Evolutionary conservation across 495 filamentous ascomycete species (phyloP).

Genomic region (Penicillium soppii): DNA sequence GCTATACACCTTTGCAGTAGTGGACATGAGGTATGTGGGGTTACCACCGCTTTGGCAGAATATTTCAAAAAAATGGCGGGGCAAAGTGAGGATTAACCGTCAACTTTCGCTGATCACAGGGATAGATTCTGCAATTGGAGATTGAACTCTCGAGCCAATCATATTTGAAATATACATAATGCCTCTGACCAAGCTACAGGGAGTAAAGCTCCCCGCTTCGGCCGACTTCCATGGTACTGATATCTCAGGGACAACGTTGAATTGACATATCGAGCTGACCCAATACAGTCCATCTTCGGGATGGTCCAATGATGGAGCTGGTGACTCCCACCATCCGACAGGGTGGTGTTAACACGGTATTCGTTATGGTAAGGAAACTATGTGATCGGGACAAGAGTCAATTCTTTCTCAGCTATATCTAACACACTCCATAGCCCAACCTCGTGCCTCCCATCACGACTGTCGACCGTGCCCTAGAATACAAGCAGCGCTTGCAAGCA

Average conservation of each 20-base stretch:
- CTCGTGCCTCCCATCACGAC: conserved; percentile 74
- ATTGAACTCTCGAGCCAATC: neutral
- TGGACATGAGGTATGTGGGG: too few relatives aligned
- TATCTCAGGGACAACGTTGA: conserved; percentile 31
- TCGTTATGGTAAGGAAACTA: conserved; percentile 65
- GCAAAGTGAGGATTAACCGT: conserved; percentile 10
- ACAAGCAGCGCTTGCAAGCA: conserved; percentile 62
- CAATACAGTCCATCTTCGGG: conserved; percentile 62
- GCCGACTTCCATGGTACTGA: conserved; percentile 64
- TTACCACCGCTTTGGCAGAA: conserved; percentile 17
- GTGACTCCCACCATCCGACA: conserved; percentile 71
- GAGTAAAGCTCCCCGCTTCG: conserved; percentile 63
- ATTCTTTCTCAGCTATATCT: conserved; percentile 8
- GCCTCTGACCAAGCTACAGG: conserved; percentile 41
- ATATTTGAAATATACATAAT: conserved; percentile 16
- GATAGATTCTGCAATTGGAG: neutral
- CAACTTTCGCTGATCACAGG: neutral
- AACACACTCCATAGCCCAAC: conserved; percentile 51
- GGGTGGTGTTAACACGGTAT: conserved; percentile 77
- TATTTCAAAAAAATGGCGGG: conserved; percentile 11
- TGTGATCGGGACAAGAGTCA: conserved; percentile 7
- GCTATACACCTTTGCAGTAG: too few relatives aligned
- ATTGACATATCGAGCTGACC: conserved; percentile 10
- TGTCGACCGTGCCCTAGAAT: conserved; percentile 71
- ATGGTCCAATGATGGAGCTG: conserved; percentile 78